Evolutionary conservation across 345 rosid genomes (phyloP).

Genomic region (Draba incana): DNA sequence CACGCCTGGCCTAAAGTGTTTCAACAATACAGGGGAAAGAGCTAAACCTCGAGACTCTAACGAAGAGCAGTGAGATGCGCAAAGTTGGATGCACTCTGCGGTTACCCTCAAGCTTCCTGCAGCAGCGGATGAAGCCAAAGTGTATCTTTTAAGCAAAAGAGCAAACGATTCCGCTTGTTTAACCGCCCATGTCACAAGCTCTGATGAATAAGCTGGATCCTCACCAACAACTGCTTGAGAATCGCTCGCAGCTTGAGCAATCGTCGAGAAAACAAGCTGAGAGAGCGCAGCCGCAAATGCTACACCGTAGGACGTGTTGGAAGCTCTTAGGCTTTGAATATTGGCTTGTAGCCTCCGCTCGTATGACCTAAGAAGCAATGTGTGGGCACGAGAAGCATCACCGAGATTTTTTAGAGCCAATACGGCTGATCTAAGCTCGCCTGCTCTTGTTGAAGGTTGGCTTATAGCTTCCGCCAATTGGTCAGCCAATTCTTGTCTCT

Average conservation of each 20-base stretch:
- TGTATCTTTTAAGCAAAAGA: conserved; percentile 63
- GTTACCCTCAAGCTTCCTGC: conserved; percentile 73
- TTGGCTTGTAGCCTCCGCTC: conserved; percentile 57
- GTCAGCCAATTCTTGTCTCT: conserved; percentile 71
- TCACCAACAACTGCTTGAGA: conserved; percentile 75
- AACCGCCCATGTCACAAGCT: conserved; percentile 96
- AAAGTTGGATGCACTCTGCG: conserved; percentile 72
- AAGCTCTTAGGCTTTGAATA: conserved; percentile 57
- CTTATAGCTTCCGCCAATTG: conserved; percentile 66
- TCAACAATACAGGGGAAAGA: conserved; percentile 74
- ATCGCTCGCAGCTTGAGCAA: conserved; percentile 82
- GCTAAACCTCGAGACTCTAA: conserved; percentile 85
- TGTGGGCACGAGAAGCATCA: conserved; percentile 80
- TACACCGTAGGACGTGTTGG: conserved; percentile 57
- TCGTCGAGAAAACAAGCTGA: conserved; percentile 76
- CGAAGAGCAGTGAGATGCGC: conserved; percentile 72
- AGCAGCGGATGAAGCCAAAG: conserved; percentile 77
- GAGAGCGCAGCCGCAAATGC: conserved; percentile 67
- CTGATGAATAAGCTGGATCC: conserved; percentile 82
- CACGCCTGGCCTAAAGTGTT: conserved; percentile 65
- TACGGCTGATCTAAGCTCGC: conserved; percentile 72
- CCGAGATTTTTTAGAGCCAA: conserved; percentile 77
- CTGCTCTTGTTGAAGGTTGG: conserved; percentile 70
- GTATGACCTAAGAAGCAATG: conserved; percentile 71
- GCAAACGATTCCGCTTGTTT: conserved; percentile 70